phyloP scores from a whole-genome alignment of 345 rosid genomes.

The Turnera subulata region DNA sequence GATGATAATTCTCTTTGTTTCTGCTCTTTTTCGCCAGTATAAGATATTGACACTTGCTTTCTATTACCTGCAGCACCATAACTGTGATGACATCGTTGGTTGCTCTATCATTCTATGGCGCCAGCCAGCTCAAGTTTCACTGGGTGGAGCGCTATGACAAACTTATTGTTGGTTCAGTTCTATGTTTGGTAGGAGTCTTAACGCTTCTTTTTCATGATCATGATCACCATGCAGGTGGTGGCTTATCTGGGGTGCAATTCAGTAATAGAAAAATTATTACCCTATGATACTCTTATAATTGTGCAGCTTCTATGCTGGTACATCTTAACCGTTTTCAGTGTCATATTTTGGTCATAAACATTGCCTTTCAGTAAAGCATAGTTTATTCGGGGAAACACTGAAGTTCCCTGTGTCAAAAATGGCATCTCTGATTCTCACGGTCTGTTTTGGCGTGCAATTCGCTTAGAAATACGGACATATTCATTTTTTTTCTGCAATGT shows the following conservation, averaged over 20 bases:
- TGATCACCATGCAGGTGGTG: constrained; percentile 39
- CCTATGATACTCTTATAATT: constrained; percentile 21
- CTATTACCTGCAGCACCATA: constrained; percentile 61
- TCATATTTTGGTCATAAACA: too few relatives aligned
- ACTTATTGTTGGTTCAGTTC: constrained; percentile 88
- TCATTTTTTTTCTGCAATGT: too few relatives aligned
- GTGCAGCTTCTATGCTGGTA: too few relatives aligned
- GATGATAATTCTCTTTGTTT: background rate
- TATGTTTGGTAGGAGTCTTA: constrained; percentile 86
- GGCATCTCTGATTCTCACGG: too few relatives aligned
- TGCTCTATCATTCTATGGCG: constrained; percentile 95
- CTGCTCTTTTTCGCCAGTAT: background rate
- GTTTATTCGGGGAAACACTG: too few relatives aligned
- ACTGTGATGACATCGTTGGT: constrained; percentile 94
- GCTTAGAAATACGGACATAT: too few relatives aligned
- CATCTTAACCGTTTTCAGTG: too few relatives aligned
- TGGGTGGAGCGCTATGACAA: constrained; percentile 98
- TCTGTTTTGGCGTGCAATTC: too few relatives aligned
- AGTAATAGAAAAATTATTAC: constrained; percentile 68
- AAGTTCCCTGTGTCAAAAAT: too few relatives aligned
- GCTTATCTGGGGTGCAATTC: constrained; percentile 35
- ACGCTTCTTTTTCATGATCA: constrained; percentile 90
- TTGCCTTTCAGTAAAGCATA: too few relatives aligned
- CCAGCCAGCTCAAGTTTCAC: constrained; percentile 92
- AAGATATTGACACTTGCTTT: constrained; percentile 10